These are phyloP conservation scores for Lactifluus volemus DNA, from an alignment of 768 basidiomycete genomes.

Conservation along the genomic window DNA sequence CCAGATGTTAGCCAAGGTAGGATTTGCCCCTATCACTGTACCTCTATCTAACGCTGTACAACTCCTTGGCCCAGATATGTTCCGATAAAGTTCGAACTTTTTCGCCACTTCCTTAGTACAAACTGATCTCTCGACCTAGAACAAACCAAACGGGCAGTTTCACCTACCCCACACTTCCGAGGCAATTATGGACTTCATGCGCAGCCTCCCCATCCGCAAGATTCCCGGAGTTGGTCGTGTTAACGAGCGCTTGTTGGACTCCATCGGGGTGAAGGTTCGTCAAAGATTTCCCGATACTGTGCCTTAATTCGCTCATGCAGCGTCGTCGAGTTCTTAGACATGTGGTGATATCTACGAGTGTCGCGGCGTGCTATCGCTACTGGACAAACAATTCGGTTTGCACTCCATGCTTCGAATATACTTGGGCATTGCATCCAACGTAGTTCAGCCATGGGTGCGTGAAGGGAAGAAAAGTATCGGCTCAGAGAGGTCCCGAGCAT, in stretches of 20 bases:
- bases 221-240: conserved; percentile 89
- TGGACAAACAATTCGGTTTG: conserved; percentile 85
- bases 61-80: conserved; percentile 52
- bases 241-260: conserved; percentile 78
- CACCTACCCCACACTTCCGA: conserved; percentile 56
- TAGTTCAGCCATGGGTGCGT: conserved; percentile 63
- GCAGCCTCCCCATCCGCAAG: conserved; percentile 73
- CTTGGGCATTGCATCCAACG: conserved; percentile 81
- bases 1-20: conserved; percentile 87
- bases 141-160: conserved; percentile 94
- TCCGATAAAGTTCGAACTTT: conserved; percentile 63
- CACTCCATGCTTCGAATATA: conserved; percentile 67
- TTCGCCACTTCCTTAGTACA: background rate
- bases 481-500: conserved; percentile 55
- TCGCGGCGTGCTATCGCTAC: conserved; percentile 62
- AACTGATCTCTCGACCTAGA: conserved; percentile 33
- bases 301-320: background rate
- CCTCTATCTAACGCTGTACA: background rate
- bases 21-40: conserved; percentile 7
- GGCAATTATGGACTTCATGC: conserved; percentile 68
- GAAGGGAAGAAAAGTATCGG: conserved; percentile 91
- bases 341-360: conserved; percentile 85
- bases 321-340: conserved; percentile 36
- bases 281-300: background rate
- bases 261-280: conserved; percentile 74